Conservation (phyloP, 2,329 filamentous ascomycete genomes). For the Podosphaera leucotricha region DNA sequence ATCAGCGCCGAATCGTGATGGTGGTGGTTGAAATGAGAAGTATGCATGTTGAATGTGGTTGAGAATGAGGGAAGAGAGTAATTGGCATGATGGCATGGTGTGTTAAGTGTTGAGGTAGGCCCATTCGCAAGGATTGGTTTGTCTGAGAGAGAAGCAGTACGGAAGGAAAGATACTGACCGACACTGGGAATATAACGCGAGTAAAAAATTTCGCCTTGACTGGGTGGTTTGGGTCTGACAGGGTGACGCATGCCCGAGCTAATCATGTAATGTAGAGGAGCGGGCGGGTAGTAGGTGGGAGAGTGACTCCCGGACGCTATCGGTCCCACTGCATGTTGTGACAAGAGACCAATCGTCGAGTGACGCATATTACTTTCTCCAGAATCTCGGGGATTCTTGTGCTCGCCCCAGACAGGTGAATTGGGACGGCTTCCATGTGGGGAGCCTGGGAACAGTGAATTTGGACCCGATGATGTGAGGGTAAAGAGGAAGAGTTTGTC, state of each 20-base stretch:
- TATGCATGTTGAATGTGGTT: constrained; percentile 15
- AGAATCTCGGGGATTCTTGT: constrained; percentile 12
- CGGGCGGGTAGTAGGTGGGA: constrained; percentile 74
- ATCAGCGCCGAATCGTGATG: constrained; percentile 11
- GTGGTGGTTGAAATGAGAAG: constrained; percentile 4
- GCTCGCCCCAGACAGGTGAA: constrained; percentile 23
- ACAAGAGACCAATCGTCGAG: constrained; percentile 17
- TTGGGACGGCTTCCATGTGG: constrained; percentile 28
- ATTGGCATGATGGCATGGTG: constrained; percentile 10
- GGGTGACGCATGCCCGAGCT: constrained; percentile 67
- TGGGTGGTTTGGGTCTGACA: constrained; percentile 63
- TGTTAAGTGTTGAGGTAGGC: constrained; percentile 19
- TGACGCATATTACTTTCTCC: constrained; percentile 12
- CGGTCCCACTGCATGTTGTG: constrained; percentile 28
- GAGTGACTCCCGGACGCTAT: constrained; percentile 53
- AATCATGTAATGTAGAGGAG: constrained; percentile 57
- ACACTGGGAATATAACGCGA: constrained; percentile 64
- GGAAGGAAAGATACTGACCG: constrained; percentile 68
- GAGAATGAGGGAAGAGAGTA: constrained; percentile 14
- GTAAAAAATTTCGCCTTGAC: constrained; percentile 82
- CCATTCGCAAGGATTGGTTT: constrained; percentile 41
- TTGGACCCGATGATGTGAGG: constrained; percentile 29
- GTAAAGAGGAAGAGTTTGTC: constrained; percentile 74
- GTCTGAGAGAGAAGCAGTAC: constrained; percentile 49
- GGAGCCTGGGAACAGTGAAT: constrained; percentile 23